A percentile compares a stretch with the other conserved stretches of the same genome.
These are phyloP conservation scores for Fusarium sterilihyphosum DNA, from an alignment of 2,329 filamentous ascomycete species.

Conservation along the genomic window DNA sequence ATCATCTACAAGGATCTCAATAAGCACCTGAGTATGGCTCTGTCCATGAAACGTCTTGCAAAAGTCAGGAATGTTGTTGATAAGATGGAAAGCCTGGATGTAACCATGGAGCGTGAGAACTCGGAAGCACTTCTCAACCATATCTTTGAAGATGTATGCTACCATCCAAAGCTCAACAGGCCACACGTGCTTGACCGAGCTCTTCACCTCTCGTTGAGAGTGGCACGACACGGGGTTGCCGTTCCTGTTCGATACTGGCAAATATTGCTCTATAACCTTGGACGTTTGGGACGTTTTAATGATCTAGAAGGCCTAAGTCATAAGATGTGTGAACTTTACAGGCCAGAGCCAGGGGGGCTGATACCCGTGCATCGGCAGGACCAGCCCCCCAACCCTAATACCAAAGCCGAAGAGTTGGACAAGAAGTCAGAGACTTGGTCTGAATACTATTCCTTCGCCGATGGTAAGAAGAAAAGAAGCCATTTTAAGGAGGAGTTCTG, in stretches of 20 bases:
- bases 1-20: constrained; percentile 41
- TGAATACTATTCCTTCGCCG: constrained; percentile 6
- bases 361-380: constrained; percentile 58
- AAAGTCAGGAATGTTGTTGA: constrained; percentile 45
- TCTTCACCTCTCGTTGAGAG: constrained; percentile 43
- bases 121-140: constrained; percentile 41
- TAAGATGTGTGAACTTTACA: constrained; percentile 55
- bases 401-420: not conserved
- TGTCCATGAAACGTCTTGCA: constrained; percentile 24
- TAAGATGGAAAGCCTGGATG: constrained; percentile 46
- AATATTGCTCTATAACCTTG: constrained; percentile 55
- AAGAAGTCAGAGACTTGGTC: constrained; percentile 4
- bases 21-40: constrained; percentile 12
- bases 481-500: constrained; percentile 40
- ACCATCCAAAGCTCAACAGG: constrained; percentile 38
- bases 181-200: constrained; percentile 44
- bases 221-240: constrained; percentile 47
- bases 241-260: constrained; percentile 55
- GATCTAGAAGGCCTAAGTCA: constrained; percentile 58
- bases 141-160: constrained; percentile 43
- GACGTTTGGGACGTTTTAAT: constrained; percentile 54
- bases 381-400: constrained; percentile 44
- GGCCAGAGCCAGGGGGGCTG: constrained; percentile 43
- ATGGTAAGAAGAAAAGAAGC: constrained; percentile 13
- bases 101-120: constrained; percentile 43